Evolutionary conservation across 192 early-diverging fungal species (phyloP).

Genomic region (Coemansia sp.): DNA sequence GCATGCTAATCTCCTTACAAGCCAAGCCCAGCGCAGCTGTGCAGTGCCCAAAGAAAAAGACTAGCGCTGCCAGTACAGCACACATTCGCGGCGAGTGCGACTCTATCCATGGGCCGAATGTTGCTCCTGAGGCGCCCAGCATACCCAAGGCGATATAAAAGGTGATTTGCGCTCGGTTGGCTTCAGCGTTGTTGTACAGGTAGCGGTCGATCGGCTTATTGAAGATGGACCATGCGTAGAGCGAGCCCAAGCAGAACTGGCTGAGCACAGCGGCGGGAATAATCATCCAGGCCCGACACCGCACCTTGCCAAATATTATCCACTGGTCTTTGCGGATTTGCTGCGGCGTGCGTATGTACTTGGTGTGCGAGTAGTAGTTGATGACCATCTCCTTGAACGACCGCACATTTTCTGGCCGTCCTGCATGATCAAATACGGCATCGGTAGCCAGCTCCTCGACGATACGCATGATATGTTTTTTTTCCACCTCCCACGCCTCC

Average conservation of each 20-base stretch:
- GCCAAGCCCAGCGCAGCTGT: conserved; percentile 64
- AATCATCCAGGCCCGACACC: conserved; percentile 71
- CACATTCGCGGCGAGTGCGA: conserved; percentile 72
- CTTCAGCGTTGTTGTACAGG: conserved; percentile 58
- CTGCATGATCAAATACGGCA: conserved; percentile 41
- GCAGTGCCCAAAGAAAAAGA: conserved; percentile 75
- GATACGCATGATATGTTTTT: conserved; percentile 42
- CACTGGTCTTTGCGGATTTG: conserved; percentile 63
- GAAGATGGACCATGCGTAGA: conserved; percentile 80
- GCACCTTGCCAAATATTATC: conserved; percentile 47
- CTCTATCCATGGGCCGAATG: conserved; percentile 83
- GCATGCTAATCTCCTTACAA: conserved; percentile 60
- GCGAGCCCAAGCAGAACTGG: conserved; percentile 74
- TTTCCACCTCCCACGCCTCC: too few species aligned
- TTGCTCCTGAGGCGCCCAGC: conserved; percentile 71
- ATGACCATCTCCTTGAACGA: conserved; percentile 53
- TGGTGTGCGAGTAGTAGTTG: conserved; percentile 57
- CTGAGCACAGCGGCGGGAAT: conserved; percentile 71
- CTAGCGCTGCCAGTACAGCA: conserved; percentile 61
- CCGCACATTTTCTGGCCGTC: conserved; percentile 14
- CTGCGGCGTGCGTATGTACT: conserved; percentile 61
- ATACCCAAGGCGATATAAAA: conserved; percentile 81
- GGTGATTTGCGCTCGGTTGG: conserved; percentile 62
- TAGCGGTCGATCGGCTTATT: conserved; percentile 69
- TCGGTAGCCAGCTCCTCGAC: conserved; percentile 49